Percentiles rank a stretch among this genome's conserved stretches.
phyloP scores from a whole-genome alignment of 176 grass and related monocot genomes.

The Carex cristatella region DNA sequence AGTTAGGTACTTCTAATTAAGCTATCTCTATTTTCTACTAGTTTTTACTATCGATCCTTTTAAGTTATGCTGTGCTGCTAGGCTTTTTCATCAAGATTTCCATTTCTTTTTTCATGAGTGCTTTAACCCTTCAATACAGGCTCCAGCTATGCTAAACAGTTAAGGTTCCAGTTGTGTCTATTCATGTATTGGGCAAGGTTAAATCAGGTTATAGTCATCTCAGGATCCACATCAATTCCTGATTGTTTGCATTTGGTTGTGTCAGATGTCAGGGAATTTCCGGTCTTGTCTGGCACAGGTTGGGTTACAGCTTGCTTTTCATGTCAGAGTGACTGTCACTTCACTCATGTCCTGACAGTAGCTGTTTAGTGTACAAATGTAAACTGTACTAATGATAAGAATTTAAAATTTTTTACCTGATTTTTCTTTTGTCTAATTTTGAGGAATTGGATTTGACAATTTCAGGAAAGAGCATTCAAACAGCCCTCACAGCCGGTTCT shows the following conservation, averaged over 20 bases:
- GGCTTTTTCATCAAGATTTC: neutral
- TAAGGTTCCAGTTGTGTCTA: neutral
- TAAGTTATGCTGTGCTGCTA: neutral
- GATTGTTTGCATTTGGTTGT: neutral
- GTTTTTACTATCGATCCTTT: neutral
- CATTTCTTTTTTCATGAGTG: neutral
- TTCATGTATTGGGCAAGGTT: neutral
- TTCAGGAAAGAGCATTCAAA: conserved; percentile 76
- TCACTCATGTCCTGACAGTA: neutral
- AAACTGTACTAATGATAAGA: neutral
- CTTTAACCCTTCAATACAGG: neutral
- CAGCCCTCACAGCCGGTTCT: conserved; percentile 60
- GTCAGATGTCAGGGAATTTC: neutral
- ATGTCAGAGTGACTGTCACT: neutral
- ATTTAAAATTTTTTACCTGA: neutral
- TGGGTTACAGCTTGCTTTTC: neutral
- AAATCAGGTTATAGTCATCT: neutral
- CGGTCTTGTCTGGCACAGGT: neutral
- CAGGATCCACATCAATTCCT: neutral
- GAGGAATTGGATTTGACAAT: neutral
- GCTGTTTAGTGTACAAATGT: neutral
- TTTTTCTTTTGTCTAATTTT: neutral
- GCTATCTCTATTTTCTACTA: neutral
- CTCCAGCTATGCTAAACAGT: neutral
- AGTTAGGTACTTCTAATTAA: neutral